Evolutionary conservation across 2,329 filamentous ascomycete genomes (phyloP), one percentile per base, ranked within the genome.

Genomic region (Colletotrichum somersetense): DNA sequence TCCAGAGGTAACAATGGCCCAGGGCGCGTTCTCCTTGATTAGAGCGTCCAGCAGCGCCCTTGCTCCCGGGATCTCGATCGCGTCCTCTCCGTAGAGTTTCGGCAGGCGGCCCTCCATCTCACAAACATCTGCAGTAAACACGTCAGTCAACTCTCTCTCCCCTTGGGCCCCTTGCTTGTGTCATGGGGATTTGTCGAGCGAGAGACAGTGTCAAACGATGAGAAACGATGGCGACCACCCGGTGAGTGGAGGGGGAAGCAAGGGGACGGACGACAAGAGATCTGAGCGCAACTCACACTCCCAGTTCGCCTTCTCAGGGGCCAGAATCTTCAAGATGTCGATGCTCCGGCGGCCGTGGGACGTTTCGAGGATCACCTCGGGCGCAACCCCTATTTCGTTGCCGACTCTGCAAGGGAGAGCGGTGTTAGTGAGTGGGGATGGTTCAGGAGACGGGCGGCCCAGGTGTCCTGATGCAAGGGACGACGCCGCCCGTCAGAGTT

Each of bases 271-370:
- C 12, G 50, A 26, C 40, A 42, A 59, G 59, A 59, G 57, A 72
- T 56, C 61, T 33, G 71, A 46, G 53, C 44, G 38, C 42, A 89
- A 89, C 93, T 84, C 83, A 97, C 94, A 97, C 75, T 97, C 94
- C 94, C 93, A 96, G 77, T 92, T 98, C 53, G 96, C 96, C 80
- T 94, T 94, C 76, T 93, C 91, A 20, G 94, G 93, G 74, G 93
- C 91, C 71, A 97, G 89, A 38, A 95, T 85, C 80, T 89, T 89
- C 71, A 99, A 87, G 3, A 93, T 91, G 77, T 99, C 96, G 78
- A 98, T 97, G 75, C 91, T 94, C 71, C 96, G 87, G 72, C 96
- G 90, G 73, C 96, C 96, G 82, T 99, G 96, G 6, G 95, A 97
- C 12, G 94, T 97, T 77, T 94, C 89, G 35, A 98, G 88, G 77